phyloP scores from a whole-genome alignment of 768 basidiomycete species.

The Candolleomyces aberdarensis region DNA sequence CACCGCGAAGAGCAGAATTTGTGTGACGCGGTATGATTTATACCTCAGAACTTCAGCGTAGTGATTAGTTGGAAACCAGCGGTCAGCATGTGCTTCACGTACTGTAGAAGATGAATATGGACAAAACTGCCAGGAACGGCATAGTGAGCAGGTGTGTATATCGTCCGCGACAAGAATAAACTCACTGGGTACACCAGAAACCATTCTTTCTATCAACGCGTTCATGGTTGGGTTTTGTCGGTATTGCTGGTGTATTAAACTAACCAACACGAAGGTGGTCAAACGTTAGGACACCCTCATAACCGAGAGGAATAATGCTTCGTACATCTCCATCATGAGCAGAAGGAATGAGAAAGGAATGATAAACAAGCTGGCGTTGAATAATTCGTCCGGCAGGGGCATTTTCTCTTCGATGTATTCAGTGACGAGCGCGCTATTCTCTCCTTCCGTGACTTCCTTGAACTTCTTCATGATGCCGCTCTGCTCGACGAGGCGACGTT shows the following conservation, averaged over 20 bases:
- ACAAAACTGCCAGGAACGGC: constrained; percentile 48
- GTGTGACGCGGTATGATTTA: constrained; percentile 52
- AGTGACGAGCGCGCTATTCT: constrained; percentile 23
- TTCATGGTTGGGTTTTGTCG: constrained; percentile 51
- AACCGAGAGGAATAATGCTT: constrained; percentile 11
- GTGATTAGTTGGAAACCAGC: no score
- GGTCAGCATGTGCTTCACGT: constrained; percentile 19
- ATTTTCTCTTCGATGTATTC: constrained; percentile 33
- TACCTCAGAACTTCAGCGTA: constrained; percentile 53
- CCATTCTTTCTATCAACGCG: constrained; percentile 53
- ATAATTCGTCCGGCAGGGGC: constrained; percentile 61
- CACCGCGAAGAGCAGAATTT: constrained; percentile 55
- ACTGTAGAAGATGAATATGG: constrained; percentile 78
- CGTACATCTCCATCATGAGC: constrained; percentile 84
- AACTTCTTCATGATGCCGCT: constrained; percentile 52
- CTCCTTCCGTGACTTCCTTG: not conserved
- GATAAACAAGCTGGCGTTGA: constrained; percentile 60
- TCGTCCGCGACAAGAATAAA: constrained; percentile 7
- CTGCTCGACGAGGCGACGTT: constrained; percentile 73
- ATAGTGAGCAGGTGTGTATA: constrained; percentile 3
- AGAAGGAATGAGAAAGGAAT: constrained; percentile 75
- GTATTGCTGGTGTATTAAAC: constrained; percentile 79
- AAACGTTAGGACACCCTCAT: not conserved
- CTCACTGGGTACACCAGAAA: constrained; percentile 72
- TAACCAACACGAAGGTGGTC: constrained; percentile 22